Base-by-base conservation (phyloP, 2,329 filamentous ascomycete genomes). In the Neofusicoccum cordaticola region DNA sequence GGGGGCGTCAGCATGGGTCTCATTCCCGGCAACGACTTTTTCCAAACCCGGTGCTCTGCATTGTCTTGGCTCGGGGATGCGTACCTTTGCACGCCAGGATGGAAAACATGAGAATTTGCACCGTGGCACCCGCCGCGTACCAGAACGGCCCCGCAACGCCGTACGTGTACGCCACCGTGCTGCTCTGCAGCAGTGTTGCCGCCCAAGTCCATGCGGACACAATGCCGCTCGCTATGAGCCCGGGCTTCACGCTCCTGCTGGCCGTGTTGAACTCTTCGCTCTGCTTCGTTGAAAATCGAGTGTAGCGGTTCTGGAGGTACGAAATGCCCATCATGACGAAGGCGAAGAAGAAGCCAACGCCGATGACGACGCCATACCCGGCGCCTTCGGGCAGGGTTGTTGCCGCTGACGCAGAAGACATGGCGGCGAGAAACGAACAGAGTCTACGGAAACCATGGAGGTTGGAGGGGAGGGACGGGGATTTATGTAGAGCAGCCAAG, bases 181-280 rank as follows among this genome's bases (percentile, higher is more conserved):
- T 72, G 37, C 68, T 72, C 48, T 73, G 71, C 53, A 74, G 53
- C 8, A 74, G 65, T 2, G 72, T 74, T 47, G 73, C 72, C 58
- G 71, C 72, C 72, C 71, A 74, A 27, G 60, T 63, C 60, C 60
- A 63, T 15, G 60, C 60, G 27, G 47, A 52, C 9, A 85, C 80
- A 0, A 85, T 83, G 4, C 83, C 83, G 0, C 83, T 84, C 1
- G 83, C 80, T 11, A 82, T 84, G 31, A 85, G 67, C 0, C 83
- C 83, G 0, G 82, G 83, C 2, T 81, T 78, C 0, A 85, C 81
- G 8, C 75, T 78, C 4, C 83, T 78, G 60, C 85, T 84, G 1
- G 83, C 83, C 0, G 81, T 83, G 78, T 84, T 85, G 69, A 85
- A 85, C 82, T 84, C 85, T 69, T 85, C 83, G 0, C 81, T 84